Conservation (phyloP, 768 basidiomycete genomes). For the Terana coerulea region DNA sequence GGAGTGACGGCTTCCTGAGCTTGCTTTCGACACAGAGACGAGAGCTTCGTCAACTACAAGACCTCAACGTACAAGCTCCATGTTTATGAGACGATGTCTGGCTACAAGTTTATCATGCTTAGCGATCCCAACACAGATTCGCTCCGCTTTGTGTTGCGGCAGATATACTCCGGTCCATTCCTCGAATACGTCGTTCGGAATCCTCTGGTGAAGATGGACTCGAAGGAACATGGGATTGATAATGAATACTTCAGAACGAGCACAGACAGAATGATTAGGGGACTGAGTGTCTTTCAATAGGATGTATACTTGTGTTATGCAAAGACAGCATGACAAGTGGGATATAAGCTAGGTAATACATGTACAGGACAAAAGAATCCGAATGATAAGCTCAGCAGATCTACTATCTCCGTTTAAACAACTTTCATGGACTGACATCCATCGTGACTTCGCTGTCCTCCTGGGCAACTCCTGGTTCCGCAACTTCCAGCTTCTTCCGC, state of each 20-base stretch:
- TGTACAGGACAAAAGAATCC: neutral
- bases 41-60: constrained; percentile 85
- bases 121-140: constrained; percentile 84
- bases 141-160: constrained; percentile 75
- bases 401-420: too few species aligned
- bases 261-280: constrained; percentile 70
- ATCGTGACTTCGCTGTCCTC: constrained; percentile 3
- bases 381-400: neutral
- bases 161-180: constrained; percentile 92
- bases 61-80: constrained; percentile 94
- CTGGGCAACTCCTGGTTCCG: constrained; percentile 23
- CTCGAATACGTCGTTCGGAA: constrained; percentile 92
- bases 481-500: constrained; percentile 73
- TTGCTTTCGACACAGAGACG: constrained; percentile 54
- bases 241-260: constrained; percentile 88
- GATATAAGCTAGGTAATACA: neutral
- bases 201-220: constrained; percentile 83
- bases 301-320: neutral
- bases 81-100: constrained; percentile 85
- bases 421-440: constrained; percentile 6
- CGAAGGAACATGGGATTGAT: constrained; percentile 79
- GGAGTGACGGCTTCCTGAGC: neutral
- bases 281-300: constrained; percentile 43
- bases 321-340: neutral
- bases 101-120: constrained; percentile 95